Base-by-base conservation (phyloP, 345 rosid genomes). In the Brassica cretica region DNA sequence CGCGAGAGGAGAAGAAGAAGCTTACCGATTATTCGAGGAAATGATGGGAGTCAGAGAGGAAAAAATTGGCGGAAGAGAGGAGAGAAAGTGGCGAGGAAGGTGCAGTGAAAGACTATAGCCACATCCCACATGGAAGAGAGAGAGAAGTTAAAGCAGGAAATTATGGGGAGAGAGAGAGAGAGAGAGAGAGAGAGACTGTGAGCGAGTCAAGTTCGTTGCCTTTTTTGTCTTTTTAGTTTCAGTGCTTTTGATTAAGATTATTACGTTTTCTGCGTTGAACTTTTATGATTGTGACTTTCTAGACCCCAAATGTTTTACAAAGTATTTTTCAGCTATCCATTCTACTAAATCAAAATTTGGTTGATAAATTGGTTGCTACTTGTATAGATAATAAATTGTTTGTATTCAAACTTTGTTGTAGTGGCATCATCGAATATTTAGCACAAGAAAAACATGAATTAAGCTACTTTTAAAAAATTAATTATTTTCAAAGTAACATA, bases 1-100 rank as follows among this genome's bases (percentile, higher is more conserved):
- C 12, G 49, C 3, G 49, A 41, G 49, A 41, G 49, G 3, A 10
- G 49, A 32, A 35, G 41, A 35, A 44, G 51, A 74, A 72, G 69
- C 89, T 87, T 81, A 90, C 95, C 41, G 87, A 80, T 88, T 88
- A 83, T 88, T 84, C 82, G 81, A 83, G 75, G 75, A 30, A 70
- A 77, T 68, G 32, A 79, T 63, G 71, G 30, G 82, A 74, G 64
- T 79, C 82, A 74, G 78, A 74, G 78, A 69, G 78, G 75, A 74
- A 74, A 79, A 73, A 67, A 66, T 63, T 72, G 73, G 58, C 29
- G 41, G 46, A 18, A 27, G 64, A 59, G 69, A 66, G 71, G 76
- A 74, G 67, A 73, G 73, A 68, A 66, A 76, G 74, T 60, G 49
- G 83, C 76, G 69, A 80, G 70, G 84, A 81, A 77, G 84, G 64